Conservation (phyloP, 202 grass and related monocot genomes). For the Digitaria exilis region DNA sequence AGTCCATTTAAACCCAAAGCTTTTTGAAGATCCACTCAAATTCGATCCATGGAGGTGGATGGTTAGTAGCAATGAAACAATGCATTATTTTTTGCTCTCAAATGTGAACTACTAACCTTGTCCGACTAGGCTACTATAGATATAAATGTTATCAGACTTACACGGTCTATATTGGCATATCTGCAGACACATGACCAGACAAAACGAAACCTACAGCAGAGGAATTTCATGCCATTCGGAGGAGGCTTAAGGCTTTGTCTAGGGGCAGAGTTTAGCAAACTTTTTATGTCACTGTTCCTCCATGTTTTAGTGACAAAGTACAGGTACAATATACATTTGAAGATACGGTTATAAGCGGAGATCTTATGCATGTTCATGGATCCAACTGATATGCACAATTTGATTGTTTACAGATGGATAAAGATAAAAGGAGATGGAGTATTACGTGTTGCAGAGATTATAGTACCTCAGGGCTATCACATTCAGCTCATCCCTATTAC, state of each 20-base stretch:
- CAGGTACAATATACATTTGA: neutral
- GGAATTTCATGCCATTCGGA: conserved; percentile 61
- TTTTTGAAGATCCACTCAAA: conserved; percentile 59
- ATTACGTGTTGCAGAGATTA: conserved; percentile 28
- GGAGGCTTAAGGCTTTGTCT: conserved; percentile 59
- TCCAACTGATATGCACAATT: neutral
- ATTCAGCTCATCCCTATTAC: conserved; percentile 36
- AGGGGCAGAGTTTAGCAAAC: conserved; percentile 49
- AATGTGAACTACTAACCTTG: no score
- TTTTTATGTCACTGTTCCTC: conserved; percentile 57
- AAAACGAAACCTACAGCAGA: neutral
- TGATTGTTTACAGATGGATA: conserved; percentile 18
- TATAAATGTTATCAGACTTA: no score
- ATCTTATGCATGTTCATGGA: neutral
- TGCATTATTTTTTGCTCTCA: neutral
- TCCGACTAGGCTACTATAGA: no score
- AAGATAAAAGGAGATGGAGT: conserved; percentile 49
- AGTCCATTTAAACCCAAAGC: conserved; percentile 52
- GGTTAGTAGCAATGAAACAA: conserved; percentile 36
- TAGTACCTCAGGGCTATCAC: conserved; percentile 42
- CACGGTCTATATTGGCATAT: no score
- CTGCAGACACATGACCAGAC: neutral
- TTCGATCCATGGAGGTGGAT: conserved; percentile 84
- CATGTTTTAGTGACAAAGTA: conserved; percentile 51
- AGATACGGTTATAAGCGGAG: no score